Conservation (phyloP, 2,329 filamentous ascomycete species). For the Knoxdaviesia capensis region DNA sequence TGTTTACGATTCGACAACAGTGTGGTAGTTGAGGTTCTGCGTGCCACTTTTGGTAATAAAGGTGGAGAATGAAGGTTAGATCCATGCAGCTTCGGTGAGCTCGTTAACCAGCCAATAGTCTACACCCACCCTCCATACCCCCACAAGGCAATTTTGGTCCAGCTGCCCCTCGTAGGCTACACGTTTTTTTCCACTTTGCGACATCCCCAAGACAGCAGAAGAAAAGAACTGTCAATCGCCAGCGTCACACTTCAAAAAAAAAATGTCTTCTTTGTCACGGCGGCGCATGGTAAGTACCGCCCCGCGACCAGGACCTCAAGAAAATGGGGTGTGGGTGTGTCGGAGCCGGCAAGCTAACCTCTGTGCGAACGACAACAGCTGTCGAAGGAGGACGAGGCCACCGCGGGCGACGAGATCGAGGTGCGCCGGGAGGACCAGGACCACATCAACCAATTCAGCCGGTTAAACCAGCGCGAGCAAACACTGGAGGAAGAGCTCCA, state of each 20-base stretch:
- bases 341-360: neutral
- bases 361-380: constrained; percentile 33
- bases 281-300: constrained; percentile 33
- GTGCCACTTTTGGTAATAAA: too few species aligned
- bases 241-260: neutral
- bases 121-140: too few species aligned
- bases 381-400: constrained; percentile 77
- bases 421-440: constrained; percentile 95
- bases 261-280: constrained; percentile 28
- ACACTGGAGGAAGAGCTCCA: constrained; percentile 63
- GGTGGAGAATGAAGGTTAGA: too few species aligned
- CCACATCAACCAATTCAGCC: constrained; percentile 96
- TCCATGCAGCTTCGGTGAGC: too few species aligned
- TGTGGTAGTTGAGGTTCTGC: too few species aligned
- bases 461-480: constrained; percentile 72
- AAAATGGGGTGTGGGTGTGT: neutral
- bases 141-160: too few species aligned
- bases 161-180: too few species aligned
- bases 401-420: constrained; percentile 63
- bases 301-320: neutral
- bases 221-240: too few species aligned
- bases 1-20: too few species aligned
- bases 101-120: too few species aligned
- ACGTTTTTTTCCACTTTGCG: too few species aligned
- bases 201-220: too few species aligned